phyloP scores from a whole-genome alignment of 1,139 yeast genomes.

The Yamadazyma atlantica region DNA sequence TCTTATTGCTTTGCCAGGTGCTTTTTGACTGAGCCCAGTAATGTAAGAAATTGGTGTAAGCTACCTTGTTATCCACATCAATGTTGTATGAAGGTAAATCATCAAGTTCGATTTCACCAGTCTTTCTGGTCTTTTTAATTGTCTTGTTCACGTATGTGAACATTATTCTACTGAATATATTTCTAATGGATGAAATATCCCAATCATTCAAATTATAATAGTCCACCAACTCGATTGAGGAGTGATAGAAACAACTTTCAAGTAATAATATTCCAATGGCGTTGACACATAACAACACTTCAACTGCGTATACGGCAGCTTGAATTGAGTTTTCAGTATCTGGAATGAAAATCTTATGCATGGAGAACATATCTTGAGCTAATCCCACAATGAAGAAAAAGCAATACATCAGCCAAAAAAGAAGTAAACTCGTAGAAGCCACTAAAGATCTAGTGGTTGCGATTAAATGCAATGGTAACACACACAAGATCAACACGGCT shows the following conservation, averaged over 20 bases:
- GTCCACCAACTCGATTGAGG: constrained; percentile 44
- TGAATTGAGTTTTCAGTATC: constrained; percentile 10
- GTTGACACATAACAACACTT: constrained; percentile 22
- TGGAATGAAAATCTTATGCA: constrained; percentile 26
- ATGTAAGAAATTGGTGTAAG: constrained; percentile 18
- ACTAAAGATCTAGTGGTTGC: constrained; percentile 32
- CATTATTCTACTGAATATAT: constrained; percentile 23
- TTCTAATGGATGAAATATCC: constrained; percentile 24
- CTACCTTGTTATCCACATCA: constrained; percentile 21
- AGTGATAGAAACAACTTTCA: constrained; percentile 38
- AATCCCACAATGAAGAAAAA: constrained; percentile 18
- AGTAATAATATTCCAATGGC: constrained; percentile 34
- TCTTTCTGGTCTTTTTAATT: constrained; percentile 21
- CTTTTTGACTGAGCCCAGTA: constrained; percentile 14
- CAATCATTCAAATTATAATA: constrained; percentile 36
- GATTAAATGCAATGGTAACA: constrained; percentile 30
- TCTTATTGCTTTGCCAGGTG: not conserved
- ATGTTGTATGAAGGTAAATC: constrained; percentile 25
- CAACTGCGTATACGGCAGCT: constrained; percentile 18
- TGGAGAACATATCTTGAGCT: constrained; percentile 30
- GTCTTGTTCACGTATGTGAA: constrained; percentile 24
- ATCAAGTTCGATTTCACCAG: constrained; percentile 19
- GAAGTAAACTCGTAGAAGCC: constrained; percentile 25
- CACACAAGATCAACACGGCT: constrained; percentile 16
- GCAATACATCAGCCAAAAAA: constrained; percentile 32